These are phyloP conservation scores for Cryptococcus sp. DNA, from an alignment of 1,284 basidiomycete species.

Conservation along the genomic window DNA sequence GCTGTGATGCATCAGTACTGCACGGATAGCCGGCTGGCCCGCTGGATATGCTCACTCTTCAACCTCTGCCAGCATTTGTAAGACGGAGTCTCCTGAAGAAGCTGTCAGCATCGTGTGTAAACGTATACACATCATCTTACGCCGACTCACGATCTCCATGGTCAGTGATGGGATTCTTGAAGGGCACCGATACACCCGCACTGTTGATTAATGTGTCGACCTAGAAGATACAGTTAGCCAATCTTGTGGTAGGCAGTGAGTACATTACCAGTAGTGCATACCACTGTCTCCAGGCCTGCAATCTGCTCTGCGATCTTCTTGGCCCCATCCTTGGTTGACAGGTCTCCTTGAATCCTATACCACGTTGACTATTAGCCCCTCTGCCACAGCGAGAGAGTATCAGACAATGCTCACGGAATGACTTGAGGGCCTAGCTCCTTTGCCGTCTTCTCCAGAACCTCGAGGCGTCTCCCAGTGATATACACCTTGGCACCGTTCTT, in stretches of 20 bases:
- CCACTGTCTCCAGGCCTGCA: neutral
- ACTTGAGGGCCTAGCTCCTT: constrained; percentile 20
- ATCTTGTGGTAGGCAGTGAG: too few species aligned
- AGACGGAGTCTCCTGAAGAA: constrained; percentile 24
- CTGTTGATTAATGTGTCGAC: constrained; percentile 34
- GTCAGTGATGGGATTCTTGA: constrained; percentile 13
- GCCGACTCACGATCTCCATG: constrained; percentile 24
- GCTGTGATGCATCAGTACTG: too few species aligned
- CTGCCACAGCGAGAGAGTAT: too few species aligned
- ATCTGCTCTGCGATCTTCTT: constrained; percentile 8
- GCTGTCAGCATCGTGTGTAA: too few species aligned
- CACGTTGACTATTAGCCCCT: too few species aligned
- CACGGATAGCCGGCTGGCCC: too few species aligned
- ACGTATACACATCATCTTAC: neutral
- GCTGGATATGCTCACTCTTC: constrained; percentile 9
- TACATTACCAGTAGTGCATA: neutral
- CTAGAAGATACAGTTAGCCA: constrained; percentile 3
- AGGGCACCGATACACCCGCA: constrained; percentile 24
- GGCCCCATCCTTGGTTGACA: constrained; percentile 23
- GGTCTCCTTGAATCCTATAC: constrained; percentile 31
- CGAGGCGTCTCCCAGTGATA: constrained; percentile 34
- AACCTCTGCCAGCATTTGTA: constrained; percentile 14
- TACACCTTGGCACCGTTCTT: constrained; percentile 38
- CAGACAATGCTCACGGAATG: constrained; percentile 7
- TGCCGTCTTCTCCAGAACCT: constrained; percentile 27